Conservation (phyloP, 768 basidiomycete genomes). For the Lyophyllum semitale region DNA sequence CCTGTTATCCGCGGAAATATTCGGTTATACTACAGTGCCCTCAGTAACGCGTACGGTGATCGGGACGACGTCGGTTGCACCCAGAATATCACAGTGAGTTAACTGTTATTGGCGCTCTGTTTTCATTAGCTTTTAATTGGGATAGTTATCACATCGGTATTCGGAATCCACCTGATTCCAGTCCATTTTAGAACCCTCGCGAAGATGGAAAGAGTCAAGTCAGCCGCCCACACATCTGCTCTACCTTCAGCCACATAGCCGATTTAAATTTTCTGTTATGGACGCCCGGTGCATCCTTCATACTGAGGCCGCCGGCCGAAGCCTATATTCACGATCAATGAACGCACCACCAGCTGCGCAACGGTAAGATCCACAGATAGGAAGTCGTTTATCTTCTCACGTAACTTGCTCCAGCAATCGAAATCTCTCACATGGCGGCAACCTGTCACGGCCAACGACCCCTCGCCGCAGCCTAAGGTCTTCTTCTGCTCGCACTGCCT, state of each 20-base stretch:
- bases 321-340: background rate
- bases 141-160: conserved; percentile 2
- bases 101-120: background rate
- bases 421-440: conserved; percentile 17
- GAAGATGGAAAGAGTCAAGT: conserved; percentile 13
- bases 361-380: conserved; percentile 10
- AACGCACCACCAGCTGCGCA: background rate
- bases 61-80: background rate
- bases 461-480: conserved; percentile 11
- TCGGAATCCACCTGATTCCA: background rate
- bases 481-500: conserved; percentile 12
- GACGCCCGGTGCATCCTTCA: conserved; percentile 24
- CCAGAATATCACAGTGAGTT: conserved; percentile 1
- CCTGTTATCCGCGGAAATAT: conserved; percentile 6
- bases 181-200: conserved; percentile 9
- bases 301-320: conserved; percentile 14
- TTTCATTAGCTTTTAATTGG: background rate
- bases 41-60: conserved; percentile 3
- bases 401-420: conserved; percentile 4
- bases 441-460: conserved; percentile 10
- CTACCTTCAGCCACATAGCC: conserved; percentile 1
- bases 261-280: conserved; percentile 16
- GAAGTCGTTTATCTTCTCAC: conserved; percentile 11
- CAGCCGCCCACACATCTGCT: conserved; percentile 16
- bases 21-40: conserved; percentile 5